A percentile compares a stretch with the other conserved stretches of the same genome.
These are phyloP conservation scores for Pleurozium schreberi DNA, from an alignment of 225 moss, liverwort and hornwort genomes.

Conservation along the genomic window DNA sequence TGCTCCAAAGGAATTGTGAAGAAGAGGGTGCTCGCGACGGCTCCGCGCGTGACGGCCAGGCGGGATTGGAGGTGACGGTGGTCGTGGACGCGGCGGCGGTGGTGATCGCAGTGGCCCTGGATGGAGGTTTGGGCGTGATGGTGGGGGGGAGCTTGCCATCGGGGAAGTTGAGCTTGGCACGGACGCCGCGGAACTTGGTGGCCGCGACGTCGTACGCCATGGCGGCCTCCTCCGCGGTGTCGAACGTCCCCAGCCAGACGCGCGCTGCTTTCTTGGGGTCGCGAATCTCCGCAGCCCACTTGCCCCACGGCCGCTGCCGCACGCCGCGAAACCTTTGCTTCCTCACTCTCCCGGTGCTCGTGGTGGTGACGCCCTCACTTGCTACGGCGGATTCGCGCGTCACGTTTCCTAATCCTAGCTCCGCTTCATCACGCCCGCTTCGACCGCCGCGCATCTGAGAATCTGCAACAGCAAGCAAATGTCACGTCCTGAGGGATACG, in stretches of 20 bases:
- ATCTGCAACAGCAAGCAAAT: slow-evolving; percentile 2
- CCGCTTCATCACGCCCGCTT: not conserved
- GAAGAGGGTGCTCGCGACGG: not conserved
- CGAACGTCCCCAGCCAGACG: slow-evolving; percentile 88
- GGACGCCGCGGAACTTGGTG: slow-evolving; percentile 39
- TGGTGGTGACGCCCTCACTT: not conserved
- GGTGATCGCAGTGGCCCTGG: not conserved
- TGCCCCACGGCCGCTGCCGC: slow-evolving; percentile 90
- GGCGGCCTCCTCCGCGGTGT: slow-evolving; percentile 83
- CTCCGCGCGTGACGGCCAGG: not conserved
- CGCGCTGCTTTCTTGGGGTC: slow-evolving; percentile 92
- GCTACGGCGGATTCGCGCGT: not conserved
- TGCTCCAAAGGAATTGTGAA: not conserved
- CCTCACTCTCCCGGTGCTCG: slow-evolving; percentile 1
- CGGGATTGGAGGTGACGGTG: not conserved
- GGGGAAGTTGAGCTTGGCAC: slow-evolving; percentile 51
- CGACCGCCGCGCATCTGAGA: slow-evolving; percentile 13
- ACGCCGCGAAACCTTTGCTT: slow-evolving; percentile 60
- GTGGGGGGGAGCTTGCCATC: slow-evolving; percentile 18
- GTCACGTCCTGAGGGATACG: not conserved
- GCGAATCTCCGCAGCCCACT: slow-evolving; percentile 95
- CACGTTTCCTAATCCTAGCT: not conserved
- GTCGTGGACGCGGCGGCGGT: not conserved
- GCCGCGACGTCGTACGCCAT: slow-evolving; percentile 73
- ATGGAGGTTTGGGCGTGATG: not conserved